A percentile compares a stretch with the other conserved stretches of the same genome.
phyloP scores from a whole-genome alignment of 2,329 filamentous ascomycete genomes.

The Nigrograna mackinnonii region DNA sequence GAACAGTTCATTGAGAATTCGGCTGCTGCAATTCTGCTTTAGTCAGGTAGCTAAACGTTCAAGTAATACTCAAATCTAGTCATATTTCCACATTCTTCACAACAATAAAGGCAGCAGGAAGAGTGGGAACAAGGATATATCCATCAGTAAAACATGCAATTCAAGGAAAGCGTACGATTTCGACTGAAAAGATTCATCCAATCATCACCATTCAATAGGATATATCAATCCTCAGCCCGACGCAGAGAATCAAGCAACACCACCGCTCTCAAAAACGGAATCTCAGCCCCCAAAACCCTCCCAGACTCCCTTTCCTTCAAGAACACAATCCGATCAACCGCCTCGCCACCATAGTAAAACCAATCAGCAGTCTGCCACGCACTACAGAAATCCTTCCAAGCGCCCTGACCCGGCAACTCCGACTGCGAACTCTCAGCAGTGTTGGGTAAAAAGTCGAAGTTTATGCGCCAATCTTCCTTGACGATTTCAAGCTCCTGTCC shows the following conservation, averaged over 20 bases:
- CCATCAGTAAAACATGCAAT: no score
- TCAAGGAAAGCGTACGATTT: no score
- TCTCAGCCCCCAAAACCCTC: not conserved
- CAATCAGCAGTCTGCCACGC: slow-evolving; percentile 2
- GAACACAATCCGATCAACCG: not conserved
- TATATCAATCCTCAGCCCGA: not conserved
- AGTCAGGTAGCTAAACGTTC: no score
- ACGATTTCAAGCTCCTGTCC: not conserved
- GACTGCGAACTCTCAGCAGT: not conserved
- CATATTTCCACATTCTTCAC: no score
- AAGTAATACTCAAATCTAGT: no score
- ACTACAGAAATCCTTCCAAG: slow-evolving; percentile 2
- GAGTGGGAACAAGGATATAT: no score
- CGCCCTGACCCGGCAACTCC: not conserved
- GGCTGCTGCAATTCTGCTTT: no score
- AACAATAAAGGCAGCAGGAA: no score
- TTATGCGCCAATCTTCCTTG: slow-evolving; percentile 5
- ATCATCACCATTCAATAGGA: no score
- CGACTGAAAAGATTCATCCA: no score
- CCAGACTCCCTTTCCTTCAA: not conserved
- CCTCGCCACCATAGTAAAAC: not conserved
- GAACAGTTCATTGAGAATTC: no score
- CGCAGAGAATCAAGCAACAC: not conserved
- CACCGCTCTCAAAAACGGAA: not conserved
- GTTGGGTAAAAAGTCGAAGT: slow-evolving; percentile 3